Evolutionary conservation across 257 asterid genomes (phyloP), one percentile per base, ranked within the genome.

Genomic region (Cruciata laevipes): DNA sequence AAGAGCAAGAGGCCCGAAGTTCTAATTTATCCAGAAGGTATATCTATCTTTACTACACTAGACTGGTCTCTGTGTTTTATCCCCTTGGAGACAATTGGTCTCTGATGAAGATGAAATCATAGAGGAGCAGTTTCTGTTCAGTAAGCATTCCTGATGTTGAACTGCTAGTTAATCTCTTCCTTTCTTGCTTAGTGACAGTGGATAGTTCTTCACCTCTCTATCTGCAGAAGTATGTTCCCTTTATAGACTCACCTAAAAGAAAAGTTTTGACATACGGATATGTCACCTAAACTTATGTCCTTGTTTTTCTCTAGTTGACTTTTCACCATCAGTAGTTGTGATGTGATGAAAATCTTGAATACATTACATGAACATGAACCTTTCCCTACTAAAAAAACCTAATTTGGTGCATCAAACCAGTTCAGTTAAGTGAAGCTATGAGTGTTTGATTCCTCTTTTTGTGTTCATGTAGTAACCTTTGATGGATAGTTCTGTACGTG

Each of bases 21-120:
- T 75, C 75, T 61, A 75, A 76, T 77, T 66, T 60, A 67, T 72
- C 59, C 44, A 53, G 59, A 82, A 81, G 97, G 96, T 93, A 81
- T 23, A 64, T 61, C 31, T 58, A 40, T 42, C 61, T 35, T 58
- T 32, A 17, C 60, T 31, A 47, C 20, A 12, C 4, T 27, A 5
- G 23, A 21, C 52, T 23, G 25, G 13, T 17, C 42, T 67, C 49
- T 16, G 0, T 73, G 12, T 61, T 24, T 37, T 0, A 1, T 37
- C 17, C 42, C 58, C 24, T 40, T 35, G 44, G 37, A 23, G 40
- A 2, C 18, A 44, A 42, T 24, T 64, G 30, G 6, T 14, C 7
- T 23, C 21, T 18, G 1, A 0, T 9, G 8, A 42, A n/a, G 1
- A 0, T 9, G 8, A 42, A n/a, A 33, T 9, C 25, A 17, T 21